A percentile compares a stretch with the other conserved stretches of the same genome.
Conservation (phyloP, 352 stramenopile species). For the Globisporangium okanoganense region DNA sequence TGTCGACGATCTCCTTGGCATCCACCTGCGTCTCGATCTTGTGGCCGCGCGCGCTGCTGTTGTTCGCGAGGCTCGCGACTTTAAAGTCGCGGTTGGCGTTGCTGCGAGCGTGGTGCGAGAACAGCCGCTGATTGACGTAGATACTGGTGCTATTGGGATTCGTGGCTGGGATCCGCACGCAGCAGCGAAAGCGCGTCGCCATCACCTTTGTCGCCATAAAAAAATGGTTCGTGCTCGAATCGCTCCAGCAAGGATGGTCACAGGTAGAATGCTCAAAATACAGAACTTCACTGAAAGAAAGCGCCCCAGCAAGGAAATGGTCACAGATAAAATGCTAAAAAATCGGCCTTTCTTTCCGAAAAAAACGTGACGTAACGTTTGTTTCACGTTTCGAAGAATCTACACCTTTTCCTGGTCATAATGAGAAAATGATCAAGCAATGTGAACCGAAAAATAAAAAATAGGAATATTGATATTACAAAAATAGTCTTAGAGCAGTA, state of each 20-base stretch:
- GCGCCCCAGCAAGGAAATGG: too few species aligned
- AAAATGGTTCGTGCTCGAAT: too few species aligned
- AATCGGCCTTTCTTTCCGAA: too few species aligned
- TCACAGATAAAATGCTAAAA: too few species aligned
- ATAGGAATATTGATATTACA: too few species aligned
- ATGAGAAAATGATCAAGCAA: too few species aligned
- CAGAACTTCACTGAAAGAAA: too few species aligned
- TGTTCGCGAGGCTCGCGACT: conserved; percentile 4
- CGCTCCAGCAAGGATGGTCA: not conserved
- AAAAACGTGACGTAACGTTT: too few species aligned
- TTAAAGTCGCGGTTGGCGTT: conserved; percentile 7
- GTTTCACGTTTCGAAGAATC: too few species aligned
- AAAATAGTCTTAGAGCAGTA: too few species aligned
- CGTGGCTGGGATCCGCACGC: not conserved
- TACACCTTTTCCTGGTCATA: too few species aligned
- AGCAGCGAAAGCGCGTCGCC: not conserved
- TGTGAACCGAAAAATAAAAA: too few species aligned
- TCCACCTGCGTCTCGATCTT: conserved; percentile 12
- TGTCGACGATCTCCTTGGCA: conserved; percentile 12
- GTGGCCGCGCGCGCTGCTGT: conserved; percentile 1
- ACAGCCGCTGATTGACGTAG: not conserved
- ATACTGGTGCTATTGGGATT: not conserved
- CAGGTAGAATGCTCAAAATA: not conserved
- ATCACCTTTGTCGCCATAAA: not conserved
- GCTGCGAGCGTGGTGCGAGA: not conserved